Evolutionary conservation across 805 yeast species (phyloP).

Genomic region (Starmera amethionina): DNA sequence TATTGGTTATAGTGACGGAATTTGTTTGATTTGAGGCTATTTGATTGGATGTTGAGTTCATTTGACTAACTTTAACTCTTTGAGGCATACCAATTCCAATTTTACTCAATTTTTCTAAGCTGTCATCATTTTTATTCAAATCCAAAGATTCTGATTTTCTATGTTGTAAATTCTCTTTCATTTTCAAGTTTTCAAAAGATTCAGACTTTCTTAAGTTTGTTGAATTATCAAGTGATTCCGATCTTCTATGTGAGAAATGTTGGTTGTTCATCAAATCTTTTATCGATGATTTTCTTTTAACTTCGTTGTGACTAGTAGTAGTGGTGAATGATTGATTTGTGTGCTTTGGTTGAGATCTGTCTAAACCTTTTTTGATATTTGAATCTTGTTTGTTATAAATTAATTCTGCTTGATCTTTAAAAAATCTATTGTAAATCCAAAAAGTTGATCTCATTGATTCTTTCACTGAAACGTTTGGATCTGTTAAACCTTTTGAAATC

Average conservation of each 20-base stretch:
- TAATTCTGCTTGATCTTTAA: constrained; percentile 40
- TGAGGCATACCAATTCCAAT: too few species aligned
- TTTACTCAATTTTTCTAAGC: too few species aligned
- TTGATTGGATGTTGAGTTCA: too few species aligned
- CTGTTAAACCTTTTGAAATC: constrained; percentile 53
- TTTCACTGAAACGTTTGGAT: constrained; percentile 74
- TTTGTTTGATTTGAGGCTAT: too few species aligned
- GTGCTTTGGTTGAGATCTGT: constrained; percentile 40
- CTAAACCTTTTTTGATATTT: constrained; percentile 48
- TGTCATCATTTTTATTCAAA: too few species aligned
- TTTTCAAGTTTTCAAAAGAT: too few species aligned
- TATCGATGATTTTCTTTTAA: constrained; percentile 33
- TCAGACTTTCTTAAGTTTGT: too few species aligned
- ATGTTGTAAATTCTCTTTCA: too few species aligned
- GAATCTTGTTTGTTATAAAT: constrained; percentile 14
- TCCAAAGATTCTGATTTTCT: too few species aligned
- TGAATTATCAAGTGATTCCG: constrained; percentile 12
- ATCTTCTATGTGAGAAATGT: constrained; percentile 24
- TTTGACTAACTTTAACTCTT: too few species aligned
- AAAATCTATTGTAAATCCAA: constrained; percentile 55
- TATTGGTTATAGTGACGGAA: too few species aligned
- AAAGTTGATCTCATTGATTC: constrained; percentile 63
- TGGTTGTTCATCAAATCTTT: constrained; percentile 36
- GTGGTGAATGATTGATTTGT: constrained; percentile 12
- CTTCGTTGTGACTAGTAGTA: constrained; percentile 1